Percentiles rank a stretch among this genome's conserved stretches.
Conservation (phyloP, 1,139 yeast genomes). For the Saccharomycopsis phalli region DNA sequence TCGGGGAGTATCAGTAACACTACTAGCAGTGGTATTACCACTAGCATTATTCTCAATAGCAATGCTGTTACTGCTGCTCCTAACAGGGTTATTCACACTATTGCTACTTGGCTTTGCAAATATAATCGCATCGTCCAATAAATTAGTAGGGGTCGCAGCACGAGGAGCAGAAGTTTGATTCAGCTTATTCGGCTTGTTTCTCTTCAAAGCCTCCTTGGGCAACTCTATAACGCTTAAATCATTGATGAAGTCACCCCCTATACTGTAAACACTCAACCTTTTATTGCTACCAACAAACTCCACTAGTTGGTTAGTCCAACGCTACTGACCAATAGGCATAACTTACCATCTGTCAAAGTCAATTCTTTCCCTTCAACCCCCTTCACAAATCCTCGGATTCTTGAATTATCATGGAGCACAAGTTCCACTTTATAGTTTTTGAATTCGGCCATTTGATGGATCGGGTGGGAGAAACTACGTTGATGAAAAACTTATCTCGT, state of each 20-base stretch:
- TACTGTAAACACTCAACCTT: slow-evolving; percentile 8
- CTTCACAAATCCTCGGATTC: slow-evolving; percentile 39
- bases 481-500: neutral
- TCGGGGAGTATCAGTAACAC: slow-evolving; percentile 10
- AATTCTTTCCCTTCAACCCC: slow-evolving; percentile 37
- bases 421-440: slow-evolving; percentile 47
- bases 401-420: slow-evolving; percentile 37
- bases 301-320: slow-evolving; percentile 7
- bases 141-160: slow-evolving; percentile 6
- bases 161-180: slow-evolving; percentile 1
- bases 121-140: slow-evolving; percentile 21
- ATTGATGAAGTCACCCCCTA: slow-evolving; percentile 23
- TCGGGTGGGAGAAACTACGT: neutral
- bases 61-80: no score
- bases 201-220: slow-evolving; percentile 17
- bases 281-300: slow-evolving; percentile 18
- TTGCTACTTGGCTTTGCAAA: slow-evolving; percentile 14
- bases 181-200: slow-evolving; percentile 23
- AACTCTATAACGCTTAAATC: slow-evolving; percentile 19
- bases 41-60: neutral
- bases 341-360: slow-evolving; percentile 31
- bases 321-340: neutral
- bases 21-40: neutral
- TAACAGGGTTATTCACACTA: slow-evolving; percentile 5
- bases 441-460: slow-evolving; percentile 26